Evolutionary conservation across 805 yeast genomes (phyloP).

Genomic region (Saccharomyces jurei): DNA sequence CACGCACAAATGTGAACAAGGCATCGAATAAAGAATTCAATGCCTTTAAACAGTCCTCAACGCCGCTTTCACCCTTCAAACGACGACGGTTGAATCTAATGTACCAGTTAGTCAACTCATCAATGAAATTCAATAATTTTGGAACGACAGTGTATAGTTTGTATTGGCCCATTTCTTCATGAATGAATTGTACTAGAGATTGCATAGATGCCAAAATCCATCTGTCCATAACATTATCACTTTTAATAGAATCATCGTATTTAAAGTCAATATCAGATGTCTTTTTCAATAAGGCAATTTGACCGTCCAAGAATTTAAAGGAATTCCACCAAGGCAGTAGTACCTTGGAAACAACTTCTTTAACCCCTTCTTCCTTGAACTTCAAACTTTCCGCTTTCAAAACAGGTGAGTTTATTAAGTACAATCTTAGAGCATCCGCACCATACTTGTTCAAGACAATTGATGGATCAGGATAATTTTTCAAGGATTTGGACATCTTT

Average conservation of each 20-base stretch:
- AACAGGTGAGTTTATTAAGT: conserved; percentile 95
- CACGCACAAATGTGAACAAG: conserved; percentile 76
- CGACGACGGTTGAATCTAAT: conserved; percentile 97
- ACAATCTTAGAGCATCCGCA: conserved; percentile 94
- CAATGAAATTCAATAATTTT: conserved; percentile 77
- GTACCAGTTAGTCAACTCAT: conserved; percentile 96
- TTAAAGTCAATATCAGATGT: conserved; percentile 60
- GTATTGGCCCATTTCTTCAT: conserved; percentile 82
- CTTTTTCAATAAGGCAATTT: conserved; percentile 77
- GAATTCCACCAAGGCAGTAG: conserved; percentile 98
- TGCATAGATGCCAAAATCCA: conserved; percentile 97
- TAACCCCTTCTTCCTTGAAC: conserved; percentile 97
- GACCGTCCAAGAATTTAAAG: conserved; percentile 91
- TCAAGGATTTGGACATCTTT: conserved; percentile 97
- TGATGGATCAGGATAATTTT: conserved; percentile 94
- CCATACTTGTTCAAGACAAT: conserved; percentile 80
- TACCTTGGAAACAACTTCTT: conserved; percentile 93
- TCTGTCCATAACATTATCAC: conserved; percentile 90
- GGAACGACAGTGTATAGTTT: conserved; percentile 95
- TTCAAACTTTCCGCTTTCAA: conserved; percentile 92
- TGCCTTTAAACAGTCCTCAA: conserved; percentile 76
- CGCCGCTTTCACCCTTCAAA: conserved; percentile 88
- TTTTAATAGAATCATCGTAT: conserved; percentile 55
- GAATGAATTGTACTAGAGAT: conserved; percentile 78
- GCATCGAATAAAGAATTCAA: conserved; percentile 89